Conservation (phyloP, 805 yeast species). For the Millerozyma miso region DNA sequence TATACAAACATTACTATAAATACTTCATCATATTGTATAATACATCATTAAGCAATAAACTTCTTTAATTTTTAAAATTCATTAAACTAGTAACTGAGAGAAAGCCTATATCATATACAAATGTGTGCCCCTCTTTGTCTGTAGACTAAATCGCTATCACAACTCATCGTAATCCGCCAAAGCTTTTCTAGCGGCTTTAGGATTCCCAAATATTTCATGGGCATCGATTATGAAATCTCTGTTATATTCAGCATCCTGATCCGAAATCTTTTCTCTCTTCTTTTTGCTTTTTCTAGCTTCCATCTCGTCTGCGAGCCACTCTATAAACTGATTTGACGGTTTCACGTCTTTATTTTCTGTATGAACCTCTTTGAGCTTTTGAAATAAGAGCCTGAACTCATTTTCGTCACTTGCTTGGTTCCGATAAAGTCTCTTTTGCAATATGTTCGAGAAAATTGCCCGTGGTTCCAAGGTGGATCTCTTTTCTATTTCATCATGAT, state of each 20-base stretch:
- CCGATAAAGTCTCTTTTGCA: conserved; percentile 29
- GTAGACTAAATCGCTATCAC: conserved; percentile 2
- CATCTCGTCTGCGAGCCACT: conserved; percentile 57
- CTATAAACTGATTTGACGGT: conserved; percentile 43
- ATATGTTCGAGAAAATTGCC: conserved; percentile 28
- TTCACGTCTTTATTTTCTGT: conserved; percentile 21
- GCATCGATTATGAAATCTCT: conserved; percentile 38
- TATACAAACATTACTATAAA: conserved; percentile 6
- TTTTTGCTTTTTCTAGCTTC: conserved; percentile 15
- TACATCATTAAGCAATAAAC: neutral
- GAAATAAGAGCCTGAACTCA: conserved; percentile 41
- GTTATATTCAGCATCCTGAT: conserved; percentile 35
- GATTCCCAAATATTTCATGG: conserved; percentile 75
- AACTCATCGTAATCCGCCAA: conserved; percentile 44
- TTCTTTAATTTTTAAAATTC: neutral
- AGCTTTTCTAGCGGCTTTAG: conserved; percentile 62
- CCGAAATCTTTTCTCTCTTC: conserved; percentile 26
- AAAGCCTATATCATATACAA: neutral
- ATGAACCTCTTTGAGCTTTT: conserved; percentile 29
- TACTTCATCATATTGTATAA: conserved; percentile 6
- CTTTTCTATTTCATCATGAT: neutral
- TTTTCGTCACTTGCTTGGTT: conserved; percentile 22
- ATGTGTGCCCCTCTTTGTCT: conserved; percentile 3
- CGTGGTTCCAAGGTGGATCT: conserved; percentile 15
- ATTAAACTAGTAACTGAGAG: neutral